Percentiles rank a stretch among this genome's conserved stretches.
Conservation (phyloP, 352 stramenopile species). For the Globisporangium rhizosaccharum region DNA sequence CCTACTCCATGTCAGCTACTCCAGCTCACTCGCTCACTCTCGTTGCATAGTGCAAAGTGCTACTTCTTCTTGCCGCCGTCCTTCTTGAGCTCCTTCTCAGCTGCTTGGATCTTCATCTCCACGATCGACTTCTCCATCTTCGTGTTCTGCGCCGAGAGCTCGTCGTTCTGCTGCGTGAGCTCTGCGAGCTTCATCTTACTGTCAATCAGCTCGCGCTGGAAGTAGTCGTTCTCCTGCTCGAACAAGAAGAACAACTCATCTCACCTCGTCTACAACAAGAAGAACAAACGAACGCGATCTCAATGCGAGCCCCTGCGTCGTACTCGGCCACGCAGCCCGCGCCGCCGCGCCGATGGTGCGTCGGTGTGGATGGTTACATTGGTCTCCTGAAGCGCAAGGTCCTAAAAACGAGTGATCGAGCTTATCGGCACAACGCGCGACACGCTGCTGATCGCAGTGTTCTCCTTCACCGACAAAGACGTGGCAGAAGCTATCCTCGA, state of each 20-base stretch:
- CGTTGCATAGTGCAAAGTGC: not conserved
- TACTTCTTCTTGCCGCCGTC: constrained; percentile 34
- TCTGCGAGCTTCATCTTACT: constrained; percentile 81
- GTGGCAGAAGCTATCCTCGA: too few relatives aligned
- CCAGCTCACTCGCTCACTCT: not conserved
- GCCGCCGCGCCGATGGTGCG: too few relatives aligned
- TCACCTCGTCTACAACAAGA: too few relatives aligned
- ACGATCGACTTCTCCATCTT: constrained; percentile 55
- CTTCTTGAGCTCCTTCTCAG: constrained; percentile 31
- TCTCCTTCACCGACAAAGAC: too few relatives aligned
- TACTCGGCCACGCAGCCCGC: too few relatives aligned
- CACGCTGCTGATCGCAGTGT: too few relatives aligned
- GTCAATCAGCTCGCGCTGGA: constrained; percentile 75
- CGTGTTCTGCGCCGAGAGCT: constrained; percentile 54
- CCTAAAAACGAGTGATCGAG: too few relatives aligned
- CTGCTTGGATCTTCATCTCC: constrained; percentile 44
- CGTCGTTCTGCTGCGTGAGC: constrained; percentile 68
- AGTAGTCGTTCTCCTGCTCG: constrained; percentile 79
- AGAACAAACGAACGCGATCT: too few relatives aligned
- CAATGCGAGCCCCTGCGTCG: too few relatives aligned
- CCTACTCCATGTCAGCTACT: not conserved
- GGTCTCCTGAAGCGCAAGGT: too few relatives aligned
- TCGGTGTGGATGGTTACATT: too few relatives aligned
- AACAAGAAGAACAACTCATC: constrained; percentile 12
- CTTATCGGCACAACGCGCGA: too few relatives aligned